Percentiles rank a stretch among this genome's conserved stretches.
Conservation (phyloP, 2,329 filamentous ascomycete genomes). For the Chaetomiaceae sp. region DNA sequence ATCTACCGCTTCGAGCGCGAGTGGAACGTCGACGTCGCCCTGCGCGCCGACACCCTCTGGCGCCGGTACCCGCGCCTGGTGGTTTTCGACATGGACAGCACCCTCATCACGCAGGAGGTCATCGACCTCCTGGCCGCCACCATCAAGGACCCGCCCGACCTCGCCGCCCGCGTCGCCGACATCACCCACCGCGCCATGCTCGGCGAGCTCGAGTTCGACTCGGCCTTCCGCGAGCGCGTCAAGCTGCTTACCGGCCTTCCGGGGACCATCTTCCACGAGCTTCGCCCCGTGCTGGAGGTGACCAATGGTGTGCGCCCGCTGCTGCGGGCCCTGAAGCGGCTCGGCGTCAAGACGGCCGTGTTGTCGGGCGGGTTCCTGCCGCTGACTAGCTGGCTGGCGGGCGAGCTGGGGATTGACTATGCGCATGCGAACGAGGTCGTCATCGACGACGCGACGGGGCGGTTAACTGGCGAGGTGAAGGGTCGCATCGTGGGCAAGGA, state of each 20-base stretch:
- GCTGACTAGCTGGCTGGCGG: conserved; percentile 79
- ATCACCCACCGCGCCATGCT: conserved; percentile 96
- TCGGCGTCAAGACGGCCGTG: conserved; percentile 86
- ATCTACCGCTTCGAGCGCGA: conserved; percentile 82
- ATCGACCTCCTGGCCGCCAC: conserved; percentile 91
- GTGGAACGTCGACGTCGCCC: conserved; percentile 81
- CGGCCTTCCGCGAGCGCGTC: conserved; percentile 76
- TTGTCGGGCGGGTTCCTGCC: conserved; percentile 90
- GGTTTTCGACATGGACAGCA: conserved; percentile 98
- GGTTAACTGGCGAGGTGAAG: conserved; percentile 67
- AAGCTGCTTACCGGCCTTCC: conserved; percentile 76
- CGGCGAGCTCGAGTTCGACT: conserved; percentile 88
- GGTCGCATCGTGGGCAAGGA: conserved; percentile 72
- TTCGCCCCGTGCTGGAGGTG: conserved; percentile 71
- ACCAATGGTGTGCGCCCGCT: conserved; percentile 76
- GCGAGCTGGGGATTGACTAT: conserved; percentile 77
- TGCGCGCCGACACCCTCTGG: conserved; percentile 70
- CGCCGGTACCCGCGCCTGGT: conserved; percentile 78
- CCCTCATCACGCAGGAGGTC: conserved; percentile 93
- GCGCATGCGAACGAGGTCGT: conserved; percentile 83
- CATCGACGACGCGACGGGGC: conserved; percentile 49
- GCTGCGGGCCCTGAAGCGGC: conserved; percentile 65
- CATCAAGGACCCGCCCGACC: conserved; percentile 62
- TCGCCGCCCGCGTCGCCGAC: conserved; percentile 76
- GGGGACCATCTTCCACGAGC: conserved; percentile 69